Percentiles rank a stretch among this genome's conserved stretches.
Conservation (phyloP, 2,329 filamentous ascomycete species). For the Fonsecaea monophora region DNA sequence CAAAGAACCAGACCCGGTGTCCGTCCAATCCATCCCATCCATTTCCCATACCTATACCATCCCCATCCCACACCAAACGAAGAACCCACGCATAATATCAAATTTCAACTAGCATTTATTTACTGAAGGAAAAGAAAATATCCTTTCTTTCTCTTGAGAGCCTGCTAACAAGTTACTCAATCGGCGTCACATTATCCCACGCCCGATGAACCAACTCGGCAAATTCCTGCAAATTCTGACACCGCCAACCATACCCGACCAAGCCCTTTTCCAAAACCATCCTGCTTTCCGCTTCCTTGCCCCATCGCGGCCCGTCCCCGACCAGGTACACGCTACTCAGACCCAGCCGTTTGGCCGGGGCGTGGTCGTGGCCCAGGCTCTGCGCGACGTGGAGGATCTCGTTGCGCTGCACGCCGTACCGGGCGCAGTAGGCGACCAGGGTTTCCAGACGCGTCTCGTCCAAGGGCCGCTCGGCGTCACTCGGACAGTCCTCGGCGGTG, state of each 20-base stretch:
- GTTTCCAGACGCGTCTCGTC: constrained; percentile 39
- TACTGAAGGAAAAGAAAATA: no score
- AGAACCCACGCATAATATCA: no score
- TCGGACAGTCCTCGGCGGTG: constrained; percentile 75
- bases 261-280: constrained; percentile 39
- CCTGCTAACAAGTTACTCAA: not conserved
- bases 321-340: constrained; percentile 65
- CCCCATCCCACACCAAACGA: no score
- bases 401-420: constrained; percentile 62
- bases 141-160: no score
- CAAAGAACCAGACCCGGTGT: no score
- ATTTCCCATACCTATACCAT: no score
- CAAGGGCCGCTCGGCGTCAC: constrained; percentile 45
- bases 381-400: constrained; percentile 72
- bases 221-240: constrained; percentile 33
- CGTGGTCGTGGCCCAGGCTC: constrained; percentile 71
- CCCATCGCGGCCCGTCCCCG: constrained; percentile 39
- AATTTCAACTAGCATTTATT: no score
- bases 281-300: constrained; percentile 38
- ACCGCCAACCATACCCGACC: constrained; percentile 39
- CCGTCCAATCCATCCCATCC: no score
- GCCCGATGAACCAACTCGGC: constrained; percentile 30
- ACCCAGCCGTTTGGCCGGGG: constrained; percentile 66
- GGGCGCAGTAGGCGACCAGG: constrained; percentile 61
- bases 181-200: not conserved